Percentiles rank a stretch among this genome's conserved stretches.
Evolutionary conservation across 2,329 filamentous ascomycete genomes (phyloP).

Genomic region (Ceratocystis albifundus): DNA sequence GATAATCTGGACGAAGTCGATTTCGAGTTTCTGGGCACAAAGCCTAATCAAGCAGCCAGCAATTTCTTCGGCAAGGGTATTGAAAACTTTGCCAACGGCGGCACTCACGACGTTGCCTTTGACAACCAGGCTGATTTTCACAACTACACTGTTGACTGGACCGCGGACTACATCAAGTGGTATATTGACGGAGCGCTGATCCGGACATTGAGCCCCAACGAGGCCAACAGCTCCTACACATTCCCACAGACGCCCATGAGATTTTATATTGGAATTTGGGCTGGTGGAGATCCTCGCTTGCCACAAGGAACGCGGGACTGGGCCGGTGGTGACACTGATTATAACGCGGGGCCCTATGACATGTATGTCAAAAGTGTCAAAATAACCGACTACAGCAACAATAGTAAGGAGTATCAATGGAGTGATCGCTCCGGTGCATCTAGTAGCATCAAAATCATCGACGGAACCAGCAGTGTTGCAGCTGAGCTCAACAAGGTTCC

Average conservation of each 20-base stretch:
- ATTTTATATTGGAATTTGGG: conserved; percentile 55
- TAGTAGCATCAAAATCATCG: conserved; percentile 49
- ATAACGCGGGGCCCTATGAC: conserved; percentile 52
- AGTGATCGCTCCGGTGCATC: conserved; percentile 49
- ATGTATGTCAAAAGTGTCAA: conserved; percentile 57
- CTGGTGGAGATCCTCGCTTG: conserved; percentile 47
- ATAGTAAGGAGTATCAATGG: conserved; percentile 52
- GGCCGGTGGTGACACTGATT: conserved; percentile 61
- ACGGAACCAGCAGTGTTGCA: conserved; percentile 47
- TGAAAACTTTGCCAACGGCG: conserved; percentile 51
- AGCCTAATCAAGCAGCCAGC: conserved; percentile 50
- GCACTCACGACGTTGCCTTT: conserved; percentile 43
- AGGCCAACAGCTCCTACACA: conserved; percentile 49
- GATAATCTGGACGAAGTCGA: conserved; percentile 82
- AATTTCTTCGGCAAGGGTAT: conserved; percentile 73
- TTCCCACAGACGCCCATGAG: conserved; percentile 71
- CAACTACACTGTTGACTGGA: conserved; percentile 71
- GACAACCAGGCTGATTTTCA: conserved; percentile 51
- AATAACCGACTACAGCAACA: conserved; percentile 48
- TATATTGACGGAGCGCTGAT: conserved; percentile 56
- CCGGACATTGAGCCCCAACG: conserved; percentile 49
- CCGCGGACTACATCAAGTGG: conserved; percentile 52
- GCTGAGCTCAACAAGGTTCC: conserved; percentile 30
- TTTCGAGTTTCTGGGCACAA: conserved; percentile 67
- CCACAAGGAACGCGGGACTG: conserved; percentile 50